Base-by-base conservation (phyloP, 306 rosid genomes). In the Lupinus albus region DNA sequence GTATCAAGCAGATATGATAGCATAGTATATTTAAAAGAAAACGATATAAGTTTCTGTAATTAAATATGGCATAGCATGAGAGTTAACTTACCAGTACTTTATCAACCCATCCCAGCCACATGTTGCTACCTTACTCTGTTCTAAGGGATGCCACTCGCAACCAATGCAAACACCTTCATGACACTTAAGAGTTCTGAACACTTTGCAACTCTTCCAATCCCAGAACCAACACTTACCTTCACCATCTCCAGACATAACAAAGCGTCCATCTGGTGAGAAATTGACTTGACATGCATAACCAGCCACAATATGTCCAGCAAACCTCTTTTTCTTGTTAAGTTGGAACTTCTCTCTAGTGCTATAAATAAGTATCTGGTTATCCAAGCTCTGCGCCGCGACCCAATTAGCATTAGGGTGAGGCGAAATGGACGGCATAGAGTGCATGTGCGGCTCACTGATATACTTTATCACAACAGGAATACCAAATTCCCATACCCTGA, bases 121-220 rank as follows among this genome's bases (percentile, higher is more conserved):
- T 0, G 99, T 93, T 38, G 99, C 99, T 35, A 94, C 99, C 78
- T 88, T 94, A 71, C 99, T 94, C 76, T 88, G 96, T 68, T 90
- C 99, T 80, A 94, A 57, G 4, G 97, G 99, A 79, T 94, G 99
- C 99, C 99, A 90, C 71, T 77, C 87, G 20, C 79, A 64, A 63
- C 97, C 97, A 81, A 94, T 94, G 85, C 96, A 88, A 9, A 94
- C 99, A 17, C 96, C 95, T 50, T 88, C 94, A 1, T 90, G 97
- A 81, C 97, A 94, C 84, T 82, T 90, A 42, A 94, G 89, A 71
- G 96, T 94, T 81, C 96, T 86, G 76, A 88, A 94, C 16, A 90
- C 96, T 85, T 91, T 91, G 89, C 99, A 94, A 71, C 91, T 85
- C 83, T 94, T 94, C 99, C 99, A 94, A 63, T 94, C 99, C 99